Evolutionary conservation across 2,329 filamentous ascomycete genomes (phyloP).

Genomic region (Aspergillus aculeatinus): DNA sequence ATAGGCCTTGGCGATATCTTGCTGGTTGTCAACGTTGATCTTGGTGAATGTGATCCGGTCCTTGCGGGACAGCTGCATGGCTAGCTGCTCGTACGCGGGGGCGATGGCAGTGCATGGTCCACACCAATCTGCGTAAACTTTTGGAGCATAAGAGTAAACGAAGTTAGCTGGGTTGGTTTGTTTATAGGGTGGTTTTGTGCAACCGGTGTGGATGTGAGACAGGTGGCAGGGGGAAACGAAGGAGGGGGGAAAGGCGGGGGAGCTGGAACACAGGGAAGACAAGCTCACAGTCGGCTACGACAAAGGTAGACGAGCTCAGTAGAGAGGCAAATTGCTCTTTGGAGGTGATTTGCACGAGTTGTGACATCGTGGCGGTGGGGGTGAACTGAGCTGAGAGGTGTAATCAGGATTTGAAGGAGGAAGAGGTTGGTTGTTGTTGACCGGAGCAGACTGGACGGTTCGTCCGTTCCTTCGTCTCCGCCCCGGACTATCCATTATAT

Average conservation of each 20-base stretch:
- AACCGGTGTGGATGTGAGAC: constrained; percentile 10
- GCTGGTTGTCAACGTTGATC: constrained; percentile 76
- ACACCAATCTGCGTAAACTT: constrained; percentile 88
- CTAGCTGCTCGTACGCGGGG: constrained; percentile 76
- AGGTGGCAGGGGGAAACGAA: not conserved
- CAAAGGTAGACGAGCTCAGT: constrained; percentile 70
- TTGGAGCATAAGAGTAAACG: not conserved
- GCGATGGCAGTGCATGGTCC: constrained; percentile 80
- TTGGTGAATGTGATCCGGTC: constrained; percentile 80
- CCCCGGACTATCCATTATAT: constrained; percentile 18
- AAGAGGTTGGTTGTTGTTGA: constrained; percentile 5
- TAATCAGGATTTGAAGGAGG: constrained; percentile 11
- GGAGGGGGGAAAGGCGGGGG: constrained; percentile 13
- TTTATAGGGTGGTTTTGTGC: constrained; percentile 3
- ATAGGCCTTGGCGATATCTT: constrained; percentile 72
- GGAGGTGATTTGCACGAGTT: constrained; percentile 58
- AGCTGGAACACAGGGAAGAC: constrained; percentile 4
- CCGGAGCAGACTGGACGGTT: not conserved
- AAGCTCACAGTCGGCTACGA: constrained; percentile 83
- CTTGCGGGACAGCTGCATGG: constrained; percentile 66
- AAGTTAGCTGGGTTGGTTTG: not conserved
- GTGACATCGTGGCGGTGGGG: constrained; percentile 38
- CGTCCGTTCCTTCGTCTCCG: not conserved
- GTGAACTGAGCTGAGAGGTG: constrained; percentile 8
- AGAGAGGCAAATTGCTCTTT: constrained; percentile 65